Conservation (phyloP, 257 asterid species). For the Fraxinus pennsylvanica region DNA sequence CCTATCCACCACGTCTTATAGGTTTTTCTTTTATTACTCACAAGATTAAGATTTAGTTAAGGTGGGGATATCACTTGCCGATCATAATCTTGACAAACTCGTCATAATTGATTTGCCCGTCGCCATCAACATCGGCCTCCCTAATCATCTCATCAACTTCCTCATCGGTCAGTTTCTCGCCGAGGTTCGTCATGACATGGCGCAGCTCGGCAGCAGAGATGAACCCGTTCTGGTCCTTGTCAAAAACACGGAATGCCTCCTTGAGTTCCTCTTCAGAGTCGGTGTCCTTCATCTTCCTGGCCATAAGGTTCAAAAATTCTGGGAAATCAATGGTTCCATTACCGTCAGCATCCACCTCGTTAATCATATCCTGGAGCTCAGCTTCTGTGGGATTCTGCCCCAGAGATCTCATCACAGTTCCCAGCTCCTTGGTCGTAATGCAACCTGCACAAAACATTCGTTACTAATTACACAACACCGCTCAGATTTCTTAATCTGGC, state of each 20-base stretch:
- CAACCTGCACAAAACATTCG: slow-evolving; percentile 41
- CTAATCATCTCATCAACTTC: slow-evolving; percentile 77
- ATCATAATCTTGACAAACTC: slow-evolving; percentile 67
- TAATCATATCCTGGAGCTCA: slow-evolving; percentile 74
- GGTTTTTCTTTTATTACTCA: background rate
- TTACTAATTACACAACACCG: background rate
- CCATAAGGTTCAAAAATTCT: slow-evolving; percentile 69
- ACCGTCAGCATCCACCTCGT: slow-evolving; percentile 69
- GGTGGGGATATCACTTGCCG: slow-evolving; percentile 50
- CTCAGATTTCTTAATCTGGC: background rate
- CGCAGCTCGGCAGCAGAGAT: slow-evolving; percentile 71
- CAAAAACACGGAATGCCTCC: slow-evolving; percentile 70
- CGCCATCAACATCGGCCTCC: slow-evolving; percentile 71
- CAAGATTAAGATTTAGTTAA: background rate
- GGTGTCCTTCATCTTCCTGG: slow-evolving; percentile 61
- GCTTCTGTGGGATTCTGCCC: slow-evolving; percentile 75
- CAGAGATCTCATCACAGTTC: slow-evolving; percentile 67
- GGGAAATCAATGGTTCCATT: slow-evolving; percentile 73
- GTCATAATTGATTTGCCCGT: slow-evolving; percentile 62
- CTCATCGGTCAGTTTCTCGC: slow-evolving; percentile 72
- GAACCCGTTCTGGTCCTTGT: slow-evolving; percentile 75
- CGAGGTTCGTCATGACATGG: slow-evolving; percentile 65
- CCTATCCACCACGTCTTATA: slow-evolving; percentile 24
- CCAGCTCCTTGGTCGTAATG: slow-evolving; percentile 72
- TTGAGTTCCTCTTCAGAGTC: slow-evolving; percentile 72